Evolutionary conservation across 148 eudicot species (phyloP).

Genomic region (Silene latifolia): DNA sequence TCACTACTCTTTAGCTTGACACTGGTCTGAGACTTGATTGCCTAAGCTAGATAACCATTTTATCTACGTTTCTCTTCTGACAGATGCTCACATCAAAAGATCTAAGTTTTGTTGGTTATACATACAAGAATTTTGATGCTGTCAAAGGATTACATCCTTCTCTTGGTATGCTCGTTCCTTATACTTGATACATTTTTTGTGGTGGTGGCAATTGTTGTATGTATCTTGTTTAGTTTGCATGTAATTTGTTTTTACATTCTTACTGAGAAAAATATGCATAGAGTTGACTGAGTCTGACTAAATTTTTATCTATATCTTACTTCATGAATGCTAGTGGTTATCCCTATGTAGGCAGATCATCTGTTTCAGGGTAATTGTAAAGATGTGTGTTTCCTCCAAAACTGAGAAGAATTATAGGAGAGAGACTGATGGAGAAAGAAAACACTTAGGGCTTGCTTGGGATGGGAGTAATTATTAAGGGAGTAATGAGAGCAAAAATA

Average conservation of each 20-base stretch:
- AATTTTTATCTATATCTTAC: neutral
- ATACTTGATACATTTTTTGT: slow-evolving; percentile 2
- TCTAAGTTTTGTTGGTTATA: slow-evolving; percentile 92
- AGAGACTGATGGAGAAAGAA: neutral
- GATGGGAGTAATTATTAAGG: too few species aligned
- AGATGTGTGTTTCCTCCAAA: neutral
- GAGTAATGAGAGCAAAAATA: too few species aligned
- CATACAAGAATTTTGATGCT: slow-evolving; percentile 93
- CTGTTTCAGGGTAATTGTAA: neutral
- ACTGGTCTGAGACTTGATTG: neutral
- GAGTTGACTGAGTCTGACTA: neutral
- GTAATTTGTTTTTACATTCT: neutral
- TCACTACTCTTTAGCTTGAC: slow-evolving; percentile 2
- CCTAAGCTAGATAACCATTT: slow-evolving; percentile 7
- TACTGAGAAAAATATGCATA: neutral
- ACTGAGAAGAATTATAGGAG: neutral
- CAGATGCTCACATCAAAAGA: slow-evolving; percentile 78
- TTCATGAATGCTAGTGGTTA: neutral
- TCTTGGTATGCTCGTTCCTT: slow-evolving; percentile 40
- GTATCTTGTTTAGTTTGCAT: neutral
- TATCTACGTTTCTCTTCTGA: neutral
- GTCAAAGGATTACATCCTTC: slow-evolving; percentile 73
- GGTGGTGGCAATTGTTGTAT: neutral
- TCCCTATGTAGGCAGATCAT: neutral
- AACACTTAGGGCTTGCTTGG: too few species aligned